Conservation (phyloP, 2,329 filamentous ascomycete species). For the Fragosphaeria purpurea region DNA sequence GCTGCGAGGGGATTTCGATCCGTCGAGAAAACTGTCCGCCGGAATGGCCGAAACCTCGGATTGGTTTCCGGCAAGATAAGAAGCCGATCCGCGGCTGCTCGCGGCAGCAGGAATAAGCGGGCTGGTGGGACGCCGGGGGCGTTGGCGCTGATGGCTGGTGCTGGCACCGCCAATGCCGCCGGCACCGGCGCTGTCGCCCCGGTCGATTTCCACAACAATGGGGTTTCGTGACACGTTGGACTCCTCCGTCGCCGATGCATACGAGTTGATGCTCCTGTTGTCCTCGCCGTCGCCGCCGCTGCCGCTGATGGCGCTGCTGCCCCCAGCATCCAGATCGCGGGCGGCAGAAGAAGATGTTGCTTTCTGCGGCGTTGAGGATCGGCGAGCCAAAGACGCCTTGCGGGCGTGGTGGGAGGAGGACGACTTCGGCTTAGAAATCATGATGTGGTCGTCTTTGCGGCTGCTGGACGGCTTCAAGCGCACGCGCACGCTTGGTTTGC, state of each 20-base stretch:
- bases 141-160: conserved; percentile 33
- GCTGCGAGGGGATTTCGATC: conserved; percentile 37
- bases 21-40: conserved; percentile 51
- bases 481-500: conserved; percentile 71
- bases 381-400: conserved; percentile 49
- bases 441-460: conserved; percentile 63
- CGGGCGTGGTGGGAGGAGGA: conserved; percentile 32
- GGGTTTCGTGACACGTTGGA: conserved; percentile 68
- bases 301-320: conserved; percentile 22
- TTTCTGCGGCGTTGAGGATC: conserved; percentile 41
- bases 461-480: conserved; percentile 71
- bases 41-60: conserved; percentile 80
- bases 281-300: conserved; percentile 40
- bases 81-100: conserved; percentile 47
- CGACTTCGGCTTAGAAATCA: conserved; percentile 73
- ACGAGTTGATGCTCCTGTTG: conserved; percentile 59
- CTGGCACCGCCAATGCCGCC: not conserved
- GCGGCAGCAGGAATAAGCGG: conserved; percentile 51
- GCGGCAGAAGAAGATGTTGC: conserved; percentile 4
- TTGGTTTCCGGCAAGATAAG: conserved; percentile 53
- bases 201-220: conserved; percentile 81
- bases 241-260: conserved; percentile 68
- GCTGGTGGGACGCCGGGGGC: conserved; percentile 48
- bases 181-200: conserved; percentile 24
- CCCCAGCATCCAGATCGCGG: conserved; percentile 27